Evolutionary conservation across 306 rosid genomes (phyloP).

Genomic region (Boehmeria nivea): DNA sequence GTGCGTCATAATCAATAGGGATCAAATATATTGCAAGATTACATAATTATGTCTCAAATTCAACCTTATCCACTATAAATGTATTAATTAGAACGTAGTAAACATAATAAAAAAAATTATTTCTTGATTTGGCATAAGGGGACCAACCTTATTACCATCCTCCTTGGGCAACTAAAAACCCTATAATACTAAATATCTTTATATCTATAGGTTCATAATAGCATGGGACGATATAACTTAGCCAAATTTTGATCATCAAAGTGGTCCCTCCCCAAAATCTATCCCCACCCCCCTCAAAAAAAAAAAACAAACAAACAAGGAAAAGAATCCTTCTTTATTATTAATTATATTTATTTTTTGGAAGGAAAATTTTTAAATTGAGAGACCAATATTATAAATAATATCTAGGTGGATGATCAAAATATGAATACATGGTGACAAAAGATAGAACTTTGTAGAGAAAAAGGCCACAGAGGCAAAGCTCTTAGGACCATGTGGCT

Average conservation of each 20-base stretch:
- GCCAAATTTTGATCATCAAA: neutral
- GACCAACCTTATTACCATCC: neutral
- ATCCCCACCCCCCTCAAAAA: no score
- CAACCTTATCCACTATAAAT: neutral
- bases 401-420: neutral
- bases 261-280: slow-evolving; percentile 27
- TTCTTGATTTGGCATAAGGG: neutral
- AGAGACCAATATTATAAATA: no score
- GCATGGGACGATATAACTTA: neutral
- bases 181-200: no score
- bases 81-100: no score
- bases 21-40: neutral
- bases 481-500: neutral
- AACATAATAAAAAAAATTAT: neutral
- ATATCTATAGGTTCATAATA: neutral
- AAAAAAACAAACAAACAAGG: neutral
- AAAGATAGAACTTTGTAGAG: neutral
- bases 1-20: no score
- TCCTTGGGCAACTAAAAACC: neutral
- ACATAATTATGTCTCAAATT: neutral
- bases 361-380: no score
- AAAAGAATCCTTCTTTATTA: neutral
- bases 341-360: no score
- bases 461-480: no score
- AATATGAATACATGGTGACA: slow-evolving; percentile 2